Evolutionary conservation across 768 basidiomycete genomes (phyloP), one percentile per base, ranked within the genome.

Genomic region (Rhodotorula paludigena): DNA sequence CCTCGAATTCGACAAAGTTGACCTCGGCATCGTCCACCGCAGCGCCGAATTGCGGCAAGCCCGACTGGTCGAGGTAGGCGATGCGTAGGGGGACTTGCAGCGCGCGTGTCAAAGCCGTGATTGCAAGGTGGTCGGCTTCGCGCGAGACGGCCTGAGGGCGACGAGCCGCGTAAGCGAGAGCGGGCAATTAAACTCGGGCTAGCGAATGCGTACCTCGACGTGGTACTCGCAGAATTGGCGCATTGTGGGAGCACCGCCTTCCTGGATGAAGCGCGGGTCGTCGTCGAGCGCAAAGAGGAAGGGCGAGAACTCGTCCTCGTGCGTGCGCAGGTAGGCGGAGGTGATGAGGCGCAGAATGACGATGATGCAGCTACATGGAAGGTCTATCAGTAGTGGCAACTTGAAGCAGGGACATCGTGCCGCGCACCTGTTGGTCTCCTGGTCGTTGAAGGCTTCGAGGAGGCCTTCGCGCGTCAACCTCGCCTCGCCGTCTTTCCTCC

Each of bases 311-410:
- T 80, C 79, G 5, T 84, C 82, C 14, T 83, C 80, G 71, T 88
- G 82, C 9, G 82, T 76, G 30, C 87, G 86, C 66, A 94, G 88
- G 78, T 90, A 85, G 5, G 90, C 87, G 0, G 90, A 89, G 72
- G 93, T 89, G 28, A 92, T 78, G 63, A 93, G 81, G 52, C 93
- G 84, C 72, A 97, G 82, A 77, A 86, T 91, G 68, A 87, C 83
- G 30, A 90, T 87, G 75, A 90, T 85, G 32, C 85, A 84, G 77
- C 89, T 87, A 25, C 33, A 12, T 21, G 32, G 32, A 4, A 3
- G 14, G n/a, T 39, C 20, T 16, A 28, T 25, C 12, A 45, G 51
- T 16, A 52, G 68, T 48, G 25, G 32, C 39, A 35, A 55, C 35
- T 60, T 6, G 51, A 42, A 44, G 52, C 21, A 42, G 30, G n/a